Percentiles rank a stretch among this genome's conserved stretches.
Evolutionary conservation across 2,329 filamentous ascomycete genomes (phyloP).

Genomic region (Colletotrichum sp.): DNA sequence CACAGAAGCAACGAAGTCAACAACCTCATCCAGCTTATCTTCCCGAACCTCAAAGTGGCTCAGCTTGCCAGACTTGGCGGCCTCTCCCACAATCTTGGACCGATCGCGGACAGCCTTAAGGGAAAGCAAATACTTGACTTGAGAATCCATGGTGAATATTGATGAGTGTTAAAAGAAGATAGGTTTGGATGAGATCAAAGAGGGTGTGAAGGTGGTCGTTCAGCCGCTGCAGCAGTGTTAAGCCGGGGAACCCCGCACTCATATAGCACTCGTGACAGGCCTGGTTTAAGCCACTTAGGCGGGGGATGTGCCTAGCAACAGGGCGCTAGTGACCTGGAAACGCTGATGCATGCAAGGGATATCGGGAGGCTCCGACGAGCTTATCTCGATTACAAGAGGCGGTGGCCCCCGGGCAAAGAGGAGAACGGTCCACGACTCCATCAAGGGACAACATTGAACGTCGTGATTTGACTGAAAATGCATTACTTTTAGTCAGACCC

Average conservation of each 20-base stretch:
- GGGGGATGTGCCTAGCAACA: neutral
- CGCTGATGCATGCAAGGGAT: neutral
- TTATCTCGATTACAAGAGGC: neutral
- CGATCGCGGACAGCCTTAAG: constrained; percentile 40
- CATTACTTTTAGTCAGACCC: neutral
- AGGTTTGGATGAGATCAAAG: neutral
- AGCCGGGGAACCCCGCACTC: neutral
- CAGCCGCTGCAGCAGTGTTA: neutral
- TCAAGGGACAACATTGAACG: neutral
- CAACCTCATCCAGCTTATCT: constrained; percentile 40
- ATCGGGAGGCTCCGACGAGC: neutral
- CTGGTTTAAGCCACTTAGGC: neutral
- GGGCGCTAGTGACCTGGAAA: neutral
- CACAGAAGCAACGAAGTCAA: constrained; percentile 45
- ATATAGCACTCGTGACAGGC: neutral
- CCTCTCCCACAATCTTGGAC: constrained; percentile 33
- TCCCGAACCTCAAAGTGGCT: constrained; percentile 47
- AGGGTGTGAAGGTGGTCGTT: neutral
- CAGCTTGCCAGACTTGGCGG: constrained; percentile 41
- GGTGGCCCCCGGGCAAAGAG: neutral
- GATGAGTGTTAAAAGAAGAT: neutral
- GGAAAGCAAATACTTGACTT: constrained; percentile 37
- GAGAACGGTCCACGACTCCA: neutral
- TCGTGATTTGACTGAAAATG: neutral
- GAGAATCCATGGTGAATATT: neutral